Evolutionary conservation across 148 eudicot species (phyloP), one percentile per base, ranked within the genome.

Genomic region (Persicaria maculosa): DNA sequence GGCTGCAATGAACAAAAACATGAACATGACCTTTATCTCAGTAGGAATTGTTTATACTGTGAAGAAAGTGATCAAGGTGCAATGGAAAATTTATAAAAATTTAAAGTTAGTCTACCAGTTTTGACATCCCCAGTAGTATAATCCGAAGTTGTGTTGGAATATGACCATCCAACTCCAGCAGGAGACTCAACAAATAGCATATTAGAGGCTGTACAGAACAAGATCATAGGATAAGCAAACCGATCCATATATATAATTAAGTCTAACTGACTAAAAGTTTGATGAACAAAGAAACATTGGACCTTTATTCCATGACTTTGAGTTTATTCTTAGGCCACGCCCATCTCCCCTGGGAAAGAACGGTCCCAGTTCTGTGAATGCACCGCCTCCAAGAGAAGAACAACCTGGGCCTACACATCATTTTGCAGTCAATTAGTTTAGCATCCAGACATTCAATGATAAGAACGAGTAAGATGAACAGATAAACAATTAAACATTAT

Each of bases 141-240:
- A 85, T 95, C 98, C 16, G 96, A 84, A 65, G 85, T 79, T 20
- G 86, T 90, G 74, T 95, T 95, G 3, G 98, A 95, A 77, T 95
- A 95, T 40, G 98, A 95, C 98, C 98, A 95, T 80, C 98, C 98
- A 62, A 95, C 98, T 52, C 98, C 98, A 75, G 97, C 98, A 68
- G 98, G 98, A 43, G 98, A 95, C 89, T 95, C 98, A 0, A 95
- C 88, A 76, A 95, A 95, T 5, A 95, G 89, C 54, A 95, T 83
- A 87, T 95, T 95, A 17, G 98, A 92, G 44, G 90, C 98, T 95
- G 79, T 74, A 44, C 72, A 62, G 17, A 77, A 62, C 68, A 31
- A 10, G 44, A 62, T 25, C 44, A 62, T 4, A 10, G 4, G 10
- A 65, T 43, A 14, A 65, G 70, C 46, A 65, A 65, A 40, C n/a